Evolutionary conservation across 495 filamentous ascomycete genomes (phyloP).

Genomic region (Tuber magnatum): DNA sequence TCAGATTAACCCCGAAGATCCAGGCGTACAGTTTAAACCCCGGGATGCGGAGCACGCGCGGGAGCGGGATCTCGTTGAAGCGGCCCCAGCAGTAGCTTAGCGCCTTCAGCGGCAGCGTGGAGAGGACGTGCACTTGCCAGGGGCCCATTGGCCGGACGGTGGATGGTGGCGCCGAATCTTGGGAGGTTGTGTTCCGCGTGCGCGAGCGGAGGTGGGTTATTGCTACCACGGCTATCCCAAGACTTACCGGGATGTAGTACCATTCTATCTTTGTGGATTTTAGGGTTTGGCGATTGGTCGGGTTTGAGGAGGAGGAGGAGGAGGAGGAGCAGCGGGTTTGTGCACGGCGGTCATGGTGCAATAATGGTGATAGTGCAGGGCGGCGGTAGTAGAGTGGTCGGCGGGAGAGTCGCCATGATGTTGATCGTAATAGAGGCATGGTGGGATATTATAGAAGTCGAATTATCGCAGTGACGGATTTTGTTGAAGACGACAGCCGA

Average conservation of each 20-base stretch:
- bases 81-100: conserved; percentile 86
- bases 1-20: conserved; percentile 82
- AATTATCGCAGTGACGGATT: not conserved
- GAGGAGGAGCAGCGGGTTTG: conserved; percentile 40
- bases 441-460: not conserved
- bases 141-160: conserved; percentile 18
- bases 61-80: conserved; percentile 89
- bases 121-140: conserved; percentile 94
- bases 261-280: conserved; percentile 75
- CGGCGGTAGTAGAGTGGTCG: conserved; percentile 2
- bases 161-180: not conserved
- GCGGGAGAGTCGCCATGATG: not conserved
- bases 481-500: not conserved
- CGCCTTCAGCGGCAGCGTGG: conserved; percentile 87
- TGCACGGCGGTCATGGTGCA: not conserved
- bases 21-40: conserved; percentile 93
- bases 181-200: not conserved
- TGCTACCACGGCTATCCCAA: conserved; percentile 83
- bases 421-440: not conserved
- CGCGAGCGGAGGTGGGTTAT: conserved; percentile 65
- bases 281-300: conserved; percentile 48
- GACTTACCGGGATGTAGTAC: conserved; percentile 88
- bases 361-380: not conserved
- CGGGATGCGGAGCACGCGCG: conserved; percentile 80
- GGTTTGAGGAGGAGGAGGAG: conserved; percentile 34